Conservation (phyloP, 345 rosid genomes). For the Eucalyptus tenuipes region DNA sequence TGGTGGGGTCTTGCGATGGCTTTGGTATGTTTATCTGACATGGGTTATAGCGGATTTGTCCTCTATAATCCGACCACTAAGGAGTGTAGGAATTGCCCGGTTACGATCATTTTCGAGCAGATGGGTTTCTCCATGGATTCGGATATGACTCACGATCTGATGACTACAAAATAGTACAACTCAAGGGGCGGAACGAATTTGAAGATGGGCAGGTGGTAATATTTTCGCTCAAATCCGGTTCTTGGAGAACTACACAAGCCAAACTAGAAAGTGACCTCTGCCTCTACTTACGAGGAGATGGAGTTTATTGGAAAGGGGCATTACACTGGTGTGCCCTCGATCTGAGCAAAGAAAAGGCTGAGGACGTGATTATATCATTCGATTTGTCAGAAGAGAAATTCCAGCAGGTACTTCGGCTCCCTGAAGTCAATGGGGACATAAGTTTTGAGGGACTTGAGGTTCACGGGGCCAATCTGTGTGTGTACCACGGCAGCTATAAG, state of each 20-base stretch:
- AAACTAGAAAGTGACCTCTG: too few species aligned
- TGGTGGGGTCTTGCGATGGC: background rate
- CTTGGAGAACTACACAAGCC: too few species aligned
- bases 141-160: background rate
- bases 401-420: background rate
- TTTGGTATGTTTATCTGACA: background rate
- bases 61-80: background rate
- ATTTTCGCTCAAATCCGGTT: too few species aligned
- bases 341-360: accelerated
- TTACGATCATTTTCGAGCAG: background rate
- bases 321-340: background rate
- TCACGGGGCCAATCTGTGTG: background rate
- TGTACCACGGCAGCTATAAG: background rate
- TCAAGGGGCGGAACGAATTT: accelerated
- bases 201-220: accelerated
- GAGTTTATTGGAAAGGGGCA: background rate
- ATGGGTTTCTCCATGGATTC: background rate
- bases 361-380: background rate
- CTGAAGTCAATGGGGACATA: background rate
- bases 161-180: background rate
- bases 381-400: background rate
- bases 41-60: background rate
- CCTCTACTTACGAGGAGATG: background rate
- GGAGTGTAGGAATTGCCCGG: background rate
- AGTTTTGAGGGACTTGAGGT: background rate